Conservation (phyloP, 2,329 filamentous ascomycete species). For the Talaromyces sp. region DNA sequence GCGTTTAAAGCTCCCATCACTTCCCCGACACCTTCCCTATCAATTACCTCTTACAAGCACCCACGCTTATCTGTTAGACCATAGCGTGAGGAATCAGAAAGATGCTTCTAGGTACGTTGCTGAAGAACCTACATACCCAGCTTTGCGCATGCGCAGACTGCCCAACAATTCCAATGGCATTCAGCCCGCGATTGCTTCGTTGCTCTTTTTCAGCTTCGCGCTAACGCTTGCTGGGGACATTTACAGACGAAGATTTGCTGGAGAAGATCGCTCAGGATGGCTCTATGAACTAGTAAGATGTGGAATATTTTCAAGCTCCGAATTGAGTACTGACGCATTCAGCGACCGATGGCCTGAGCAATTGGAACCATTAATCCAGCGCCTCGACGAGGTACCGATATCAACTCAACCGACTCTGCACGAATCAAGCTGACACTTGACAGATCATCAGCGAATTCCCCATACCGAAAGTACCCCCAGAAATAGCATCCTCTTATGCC, state of each 20-base stretch:
- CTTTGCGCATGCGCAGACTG: neutral
- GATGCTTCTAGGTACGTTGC: conserved; percentile 37
- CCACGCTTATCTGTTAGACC: neutral
- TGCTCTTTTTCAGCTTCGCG: neutral
- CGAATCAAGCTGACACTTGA: neutral
- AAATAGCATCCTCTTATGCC: conserved; percentile 40
- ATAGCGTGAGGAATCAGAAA: conserved; percentile 15
- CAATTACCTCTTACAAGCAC: neutral
- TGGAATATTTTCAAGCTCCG: neutral
- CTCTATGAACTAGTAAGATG: conserved; percentile 57
- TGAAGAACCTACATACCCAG: neutral
- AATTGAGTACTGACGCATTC: conserved; percentile 23
- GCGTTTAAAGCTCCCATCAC: conserved; percentile 3
- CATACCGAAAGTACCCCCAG: conserved; percentile 58
- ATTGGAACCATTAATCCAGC: conserved; percentile 63
- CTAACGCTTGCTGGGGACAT: conserved; percentile 4
- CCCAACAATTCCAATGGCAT: neutral
- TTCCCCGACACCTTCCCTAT: neutral
- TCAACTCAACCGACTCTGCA: neutral
- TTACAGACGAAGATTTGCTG: conserved; percentile 53
- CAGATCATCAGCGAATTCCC: conserved; percentile 79
- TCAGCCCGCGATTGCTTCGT: neutral
- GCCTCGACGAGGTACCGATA: conserved; percentile 64
- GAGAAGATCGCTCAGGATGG: conserved; percentile 59
- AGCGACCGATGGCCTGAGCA: conserved; percentile 70